Base-by-base conservation (phyloP, 1,284 basidiomycete species). In the Leccinum solheimii region DNA sequence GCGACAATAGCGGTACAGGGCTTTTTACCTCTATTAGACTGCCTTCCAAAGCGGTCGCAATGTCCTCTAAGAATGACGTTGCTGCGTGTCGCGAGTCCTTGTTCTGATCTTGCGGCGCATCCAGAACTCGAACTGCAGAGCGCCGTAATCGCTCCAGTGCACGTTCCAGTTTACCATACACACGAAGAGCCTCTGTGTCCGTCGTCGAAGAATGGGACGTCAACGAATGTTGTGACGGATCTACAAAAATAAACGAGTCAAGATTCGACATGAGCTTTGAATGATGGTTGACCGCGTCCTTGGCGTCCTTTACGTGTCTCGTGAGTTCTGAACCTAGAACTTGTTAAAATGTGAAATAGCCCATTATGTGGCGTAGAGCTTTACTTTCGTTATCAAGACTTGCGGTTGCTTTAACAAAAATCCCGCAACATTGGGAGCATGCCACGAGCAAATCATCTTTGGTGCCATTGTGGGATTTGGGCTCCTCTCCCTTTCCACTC, bases 101-200 rank as follows among this genome's bases (percentile, higher is more conserved):
- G 58, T 38, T 66, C 63, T 32, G 64, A 58, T n/a, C 45, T 55
- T 61, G 61, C 11, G 55, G 59, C 16, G 32, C 64, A 51, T 86
- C 85, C n/a, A 87, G 57, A 14, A 77, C 64, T 58, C 80, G 83
- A 26, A 83, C 67, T 8, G 77, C 76, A 10, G 75, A 73, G 51
- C 86, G 79, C 26, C 87, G 79, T n/a, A 86, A 68, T 59, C 83
- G 79, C 67, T 89, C 88, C 11, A 90, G 62, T 0, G 84, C 82
- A 30, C 87, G 79, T 54, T 83, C 81, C 14, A 87, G 72, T 69
- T 87, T 88, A 23, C 77, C 78, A n/a, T 74, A 74, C 32, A 76
- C 69, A 8, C 78, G 78, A 51, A 68, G 57, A 55, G 77, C 54
- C 14, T 81, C 76, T 50, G 72, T 68, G 30, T 71, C 58, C 11